Conservation (phyloP, 371 early-diverging fungal genomes). For the Blakeslea trispora region DNA sequence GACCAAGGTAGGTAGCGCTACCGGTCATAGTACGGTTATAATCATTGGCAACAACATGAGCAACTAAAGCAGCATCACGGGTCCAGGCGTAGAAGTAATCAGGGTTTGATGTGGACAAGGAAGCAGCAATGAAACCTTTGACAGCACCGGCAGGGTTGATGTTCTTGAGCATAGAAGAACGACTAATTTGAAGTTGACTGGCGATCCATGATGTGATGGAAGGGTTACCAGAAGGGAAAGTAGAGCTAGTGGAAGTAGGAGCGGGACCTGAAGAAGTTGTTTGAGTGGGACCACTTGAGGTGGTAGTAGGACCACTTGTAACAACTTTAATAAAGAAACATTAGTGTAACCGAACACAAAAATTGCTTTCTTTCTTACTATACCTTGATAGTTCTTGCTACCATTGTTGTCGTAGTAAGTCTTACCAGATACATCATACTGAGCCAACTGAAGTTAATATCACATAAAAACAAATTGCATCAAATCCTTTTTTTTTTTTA, state of each 20-base stretch:
- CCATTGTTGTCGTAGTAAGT: conserved; percentile 46
- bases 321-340: too few species aligned
- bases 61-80: conserved; percentile 71
- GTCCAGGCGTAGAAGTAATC: conserved; percentile 82
- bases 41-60: conserved; percentile 45
- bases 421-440: conserved; percentile 38
- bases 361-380: too few species aligned
- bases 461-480: too few species aligned
- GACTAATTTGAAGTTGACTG: conserved; percentile 23
- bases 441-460: background rate
- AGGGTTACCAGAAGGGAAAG: conserved; percentile 30
- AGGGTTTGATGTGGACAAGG: conserved; percentile 48
- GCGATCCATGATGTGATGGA: conserved; percentile 24
- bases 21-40: conserved; percentile 22
- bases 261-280: conserved; percentile 14
- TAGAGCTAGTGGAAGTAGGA: conserved; percentile 14
- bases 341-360: background rate
- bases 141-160: conserved; percentile 40
- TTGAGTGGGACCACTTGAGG: conserved; percentile 20
- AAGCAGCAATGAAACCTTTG: conserved; percentile 43
- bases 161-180: conserved; percentile 26
- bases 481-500: background rate
- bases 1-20: conserved; percentile 11
- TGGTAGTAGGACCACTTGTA: conserved; percentile 15
- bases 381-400: conserved; percentile 19